Evolutionary conservation across 768 basidiomycete species (phyloP).

Genomic region (Rhodotorula babjevae): DNA sequence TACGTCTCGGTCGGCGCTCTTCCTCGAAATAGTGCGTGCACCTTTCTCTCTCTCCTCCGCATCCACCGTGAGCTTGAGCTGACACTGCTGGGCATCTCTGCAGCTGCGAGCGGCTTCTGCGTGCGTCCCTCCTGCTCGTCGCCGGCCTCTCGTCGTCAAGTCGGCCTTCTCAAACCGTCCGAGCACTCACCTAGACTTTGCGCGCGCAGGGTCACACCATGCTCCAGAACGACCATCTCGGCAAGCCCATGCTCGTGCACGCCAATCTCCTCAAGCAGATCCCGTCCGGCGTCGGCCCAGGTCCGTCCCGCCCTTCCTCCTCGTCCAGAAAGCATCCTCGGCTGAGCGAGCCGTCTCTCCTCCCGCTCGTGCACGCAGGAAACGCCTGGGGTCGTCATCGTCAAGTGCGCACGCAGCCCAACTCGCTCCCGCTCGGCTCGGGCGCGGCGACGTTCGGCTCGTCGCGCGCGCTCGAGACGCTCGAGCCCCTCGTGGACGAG

Average conservation of each 20-base stretch:
- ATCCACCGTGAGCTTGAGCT: not conserved
- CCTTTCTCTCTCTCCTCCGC: not conserved
- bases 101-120: slow-evolving; percentile 36
- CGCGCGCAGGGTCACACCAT: slow-evolving; percentile 36
- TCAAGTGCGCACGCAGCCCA: slow-evolving; percentile 20
- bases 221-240: slow-evolving; percentile 47
- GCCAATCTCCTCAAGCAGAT: slow-evolving; percentile 49
- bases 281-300: slow-evolving; percentile 40
- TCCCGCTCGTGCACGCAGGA: not conserved
- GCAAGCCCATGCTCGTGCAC: slow-evolving; percentile 44
- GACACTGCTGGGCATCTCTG: not conserved
- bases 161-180: too few species aligned
- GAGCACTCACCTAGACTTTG: too few species aligned
- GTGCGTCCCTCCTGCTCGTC: too few species aligned
- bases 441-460: not conserved
- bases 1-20: slow-evolving; percentile 49
- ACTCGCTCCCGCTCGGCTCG: not conserved
- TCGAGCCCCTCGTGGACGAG: slow-evolving; percentile 26
- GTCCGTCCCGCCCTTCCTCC: not conserved
- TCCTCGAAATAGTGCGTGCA: slow-evolving; percentile 43
- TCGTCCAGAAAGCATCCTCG: too few species aligned
- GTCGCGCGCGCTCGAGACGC: not conserved
- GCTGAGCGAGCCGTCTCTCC: too few species aligned
- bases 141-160: too few species aligned
- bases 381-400: slow-evolving; percentile 29